Conservation (phyloP, 345 rosid genomes). For the Isatis tinctoria region DNA sequence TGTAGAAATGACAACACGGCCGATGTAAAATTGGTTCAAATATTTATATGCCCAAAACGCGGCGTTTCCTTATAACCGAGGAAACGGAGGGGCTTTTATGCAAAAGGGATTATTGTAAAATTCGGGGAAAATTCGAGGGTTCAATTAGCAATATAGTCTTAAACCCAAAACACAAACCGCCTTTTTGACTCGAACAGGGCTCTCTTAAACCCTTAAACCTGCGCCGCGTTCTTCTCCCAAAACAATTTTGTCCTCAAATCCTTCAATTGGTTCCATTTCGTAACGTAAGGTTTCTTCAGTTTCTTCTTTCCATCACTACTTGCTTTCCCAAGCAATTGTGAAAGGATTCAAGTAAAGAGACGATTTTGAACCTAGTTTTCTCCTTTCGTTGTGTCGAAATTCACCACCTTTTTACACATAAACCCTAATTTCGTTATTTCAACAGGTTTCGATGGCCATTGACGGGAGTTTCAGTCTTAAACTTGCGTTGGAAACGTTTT, state of each 20-base stretch:
- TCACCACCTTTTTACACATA: not conserved
- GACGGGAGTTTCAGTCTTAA: conserved; percentile 70
- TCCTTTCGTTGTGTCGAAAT: not conserved
- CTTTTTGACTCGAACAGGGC: not conserved
- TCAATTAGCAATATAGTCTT: not conserved
- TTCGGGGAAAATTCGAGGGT: not conserved
- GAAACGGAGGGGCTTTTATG: not conserved
- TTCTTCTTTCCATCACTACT: too few relatives aligned
- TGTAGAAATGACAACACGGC: too few relatives aligned
- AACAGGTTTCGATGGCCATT: conserved; percentile 46
- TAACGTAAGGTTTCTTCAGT: not conserved
- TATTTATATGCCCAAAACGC: too few relatives aligned
- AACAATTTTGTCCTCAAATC: not conserved
- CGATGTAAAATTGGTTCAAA: too few relatives aligned
- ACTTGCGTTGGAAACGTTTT: conserved; percentile 51
- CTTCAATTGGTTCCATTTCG: not conserved
- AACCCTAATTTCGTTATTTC: not conserved
- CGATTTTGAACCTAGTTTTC: not conserved
- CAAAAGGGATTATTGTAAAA: too few relatives aligned
- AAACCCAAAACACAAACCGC: not conserved
- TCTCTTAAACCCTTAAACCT: conserved; percentile 9
- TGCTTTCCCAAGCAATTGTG: not conserved
- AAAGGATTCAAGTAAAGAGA: not conserved
- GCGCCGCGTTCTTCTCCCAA: not conserved
- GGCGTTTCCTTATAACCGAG: too few relatives aligned